Evolutionary conservation across 2,329 filamentous ascomycete species (phyloP), one percentile per base, ranked within the genome.

Genomic region (Talaromyces piceae): DNA sequence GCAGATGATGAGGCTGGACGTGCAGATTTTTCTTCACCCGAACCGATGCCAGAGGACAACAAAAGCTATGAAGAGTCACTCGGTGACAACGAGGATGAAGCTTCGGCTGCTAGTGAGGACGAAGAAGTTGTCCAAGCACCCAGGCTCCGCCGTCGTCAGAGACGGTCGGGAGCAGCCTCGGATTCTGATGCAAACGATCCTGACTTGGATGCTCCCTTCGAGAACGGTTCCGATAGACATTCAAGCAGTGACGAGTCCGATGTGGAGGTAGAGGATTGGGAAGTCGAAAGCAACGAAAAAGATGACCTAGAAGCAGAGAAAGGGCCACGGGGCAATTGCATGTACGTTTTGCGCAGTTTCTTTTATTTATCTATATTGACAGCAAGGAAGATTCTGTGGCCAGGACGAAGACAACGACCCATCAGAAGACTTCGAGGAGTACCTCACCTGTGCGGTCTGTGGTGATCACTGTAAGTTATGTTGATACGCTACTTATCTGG

Each of bases 371-470:
- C 27, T 41, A 37, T 23, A 54, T 65, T 74, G 55, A 70, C 53
- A 52, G 54, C 47, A 51, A 48, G 56, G 68, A 71, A 86, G 89
- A 57, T 94, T 91, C 62, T 96, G 91, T 71, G 83, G 83, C 51
- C 79, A 88, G 65, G 84, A 87, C 57, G 88, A 94, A 70, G 87
- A 93, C 50, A 78, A 91, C 56, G 88, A 91, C 60, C 87, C 88
- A 1, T 83, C 80, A 57, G 86, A 88, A 58, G 87, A 91, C 57
- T 93, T 85, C 61, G 89, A 93, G 67, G 77, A 84, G 53, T 89
- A 86, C 66, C 74, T 96, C 54, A 74, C 83, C 48, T 96, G 91
- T 68, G 76, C 75, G 54, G 77, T 82, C 57, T 97, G 91, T 69
- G 84, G 84, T 58, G 87, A 91, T 64, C 87, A 89, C 69, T 84